Base-by-base conservation (phyloP, 2,329 filamentous ascomycete genomes). In the Diaporthe batatas region DNA sequence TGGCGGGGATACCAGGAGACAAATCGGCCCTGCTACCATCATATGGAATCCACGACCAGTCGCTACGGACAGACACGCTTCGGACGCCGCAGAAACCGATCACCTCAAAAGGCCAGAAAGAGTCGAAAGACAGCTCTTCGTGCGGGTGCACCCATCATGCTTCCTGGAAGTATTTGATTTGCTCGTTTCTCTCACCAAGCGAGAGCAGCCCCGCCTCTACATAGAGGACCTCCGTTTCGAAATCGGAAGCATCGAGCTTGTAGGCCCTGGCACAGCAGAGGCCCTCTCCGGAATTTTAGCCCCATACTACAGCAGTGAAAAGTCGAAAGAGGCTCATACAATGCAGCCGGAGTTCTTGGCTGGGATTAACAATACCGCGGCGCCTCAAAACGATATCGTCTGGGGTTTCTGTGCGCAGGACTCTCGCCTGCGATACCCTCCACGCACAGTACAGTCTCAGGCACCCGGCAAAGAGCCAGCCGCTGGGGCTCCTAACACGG, bases 61-160 rank as follows among this genome's bases (percentile, higher is more conserved):
- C 65, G 78, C 77, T 6, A 54, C 71, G 39, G 76, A 77, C 25
- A 16, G 16, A 8, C n/a, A 16, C n/a, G 32, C 47, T 11, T 42
- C 75, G 39, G 75, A 73, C 49, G 73, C 47, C 75, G 47, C 74
- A 73, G 58, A 73, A 73, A 62, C 47, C 58, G 32, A 74, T 25
- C n/a, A 10, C 58, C 1, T 39, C 25, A 55, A 53, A 23, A 68
- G 47, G 49, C 58, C 71, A 68, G 77, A 73, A 57, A 78, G 74
- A 68, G 44, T 62, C 32, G 75, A 74, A 71, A 79, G 82, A 80
- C 85, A 87, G 21, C 79, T 94, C 0, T 90, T 96, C 71, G 82
- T 98, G 68, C 88, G 95, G 70, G 84, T 96, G 1, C 96, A 98
- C 80, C 96, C 96, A 2, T 92, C 95, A 25, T 92, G 93, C 8